Evolutionary conservation across 768 basidiomycete species (phyloP).

Genomic region (Kwoniella sp.): DNA sequence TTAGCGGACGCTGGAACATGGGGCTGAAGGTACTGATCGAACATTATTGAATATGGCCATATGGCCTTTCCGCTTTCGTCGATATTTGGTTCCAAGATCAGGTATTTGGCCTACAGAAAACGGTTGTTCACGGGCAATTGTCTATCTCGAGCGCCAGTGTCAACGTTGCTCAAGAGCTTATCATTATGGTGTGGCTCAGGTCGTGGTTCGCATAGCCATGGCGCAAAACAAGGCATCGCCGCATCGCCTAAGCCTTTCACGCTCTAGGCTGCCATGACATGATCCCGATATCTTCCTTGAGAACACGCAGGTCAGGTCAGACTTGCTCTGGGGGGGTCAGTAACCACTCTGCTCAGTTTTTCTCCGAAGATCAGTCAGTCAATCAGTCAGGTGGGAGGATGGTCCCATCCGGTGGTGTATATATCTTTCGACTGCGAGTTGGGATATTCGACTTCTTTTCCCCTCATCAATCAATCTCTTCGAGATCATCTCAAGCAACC

Average conservation of each 20-base stretch:
- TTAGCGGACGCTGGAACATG: neutral
- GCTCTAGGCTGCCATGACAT: neutral
- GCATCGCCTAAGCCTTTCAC: no score
- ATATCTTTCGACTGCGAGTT: conserved; percentile 1
- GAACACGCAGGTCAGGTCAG: neutral
- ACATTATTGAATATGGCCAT: neutral
- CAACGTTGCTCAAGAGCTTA: neutral
- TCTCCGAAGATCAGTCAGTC: neutral
- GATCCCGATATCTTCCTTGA: neutral
- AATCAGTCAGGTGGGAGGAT: neutral
- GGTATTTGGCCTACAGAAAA: neutral
- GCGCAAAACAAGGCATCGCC: no score
- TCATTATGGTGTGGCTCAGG: neutral
- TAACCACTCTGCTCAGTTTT: neutral
- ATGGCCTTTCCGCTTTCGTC: neutral
- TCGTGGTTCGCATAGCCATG: neutral
- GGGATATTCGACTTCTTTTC: neutral
- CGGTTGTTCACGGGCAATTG: neutral
- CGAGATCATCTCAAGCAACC: neutral
- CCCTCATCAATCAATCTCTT: conserved; percentile 2
- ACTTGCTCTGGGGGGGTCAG: neutral
- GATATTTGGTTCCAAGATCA: neutral
- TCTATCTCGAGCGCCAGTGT: neutral
- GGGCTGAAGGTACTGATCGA: neutral
- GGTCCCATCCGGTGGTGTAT: conserved; percentile 1